phyloP scores from a whole-genome alignment of 2,329 filamentous ascomycete species.

The Neodidymelliopsis sp. region DNA sequence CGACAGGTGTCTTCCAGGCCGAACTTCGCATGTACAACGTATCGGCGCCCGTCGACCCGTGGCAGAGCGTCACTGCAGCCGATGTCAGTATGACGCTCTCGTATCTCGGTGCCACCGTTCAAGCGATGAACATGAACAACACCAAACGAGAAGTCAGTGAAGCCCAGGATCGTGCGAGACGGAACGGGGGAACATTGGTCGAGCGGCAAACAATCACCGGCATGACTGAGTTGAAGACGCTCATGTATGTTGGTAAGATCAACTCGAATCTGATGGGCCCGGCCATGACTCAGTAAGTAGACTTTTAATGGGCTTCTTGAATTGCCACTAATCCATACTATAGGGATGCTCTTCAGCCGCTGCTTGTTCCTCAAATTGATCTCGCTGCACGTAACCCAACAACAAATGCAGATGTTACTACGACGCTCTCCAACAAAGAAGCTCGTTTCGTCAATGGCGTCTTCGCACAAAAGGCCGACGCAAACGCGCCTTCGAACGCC shows the following conservation, averaged over 20 bases:
- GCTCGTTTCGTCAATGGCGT: slow-evolving; percentile 75
- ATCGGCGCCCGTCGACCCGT: slow-evolving; percentile 61
- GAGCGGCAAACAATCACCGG: slow-evolving; percentile 37
- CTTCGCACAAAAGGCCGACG: slow-evolving; percentile 65
- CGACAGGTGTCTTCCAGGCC: slow-evolving; percentile 75
- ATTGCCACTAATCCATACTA: slow-evolving; percentile 19
- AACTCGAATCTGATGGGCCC: slow-evolving; percentile 63
- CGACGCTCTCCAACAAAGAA: slow-evolving; percentile 73
- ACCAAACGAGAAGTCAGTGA: slow-evolving; percentile 40
- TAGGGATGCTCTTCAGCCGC: slow-evolving; percentile 66
- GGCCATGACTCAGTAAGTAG: slow-evolving; percentile 67
- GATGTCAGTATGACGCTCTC: slow-evolving; percentile 53
- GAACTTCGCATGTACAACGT: slow-evolving; percentile 79
- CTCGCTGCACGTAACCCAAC: slow-evolving; percentile 63
- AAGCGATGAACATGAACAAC: slow-evolving; percentile 47
- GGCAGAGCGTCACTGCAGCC: slow-evolving; percentile 50
- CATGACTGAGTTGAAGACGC: slow-evolving; percentile 62
- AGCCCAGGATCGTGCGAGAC: slow-evolving; percentile 24
- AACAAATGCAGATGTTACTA: slow-evolving; percentile 62
- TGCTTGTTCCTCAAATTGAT: slow-evolving; percentile 73
- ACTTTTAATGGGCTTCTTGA: neutral
- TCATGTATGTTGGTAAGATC: slow-evolving; percentile 74
- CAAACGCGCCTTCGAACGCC: slow-evolving; percentile 55
- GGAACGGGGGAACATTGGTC: slow-evolving; percentile 35
- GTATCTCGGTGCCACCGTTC: slow-evolving; percentile 53